Evolutionary conservation across 2,329 filamentous ascomycete species (phyloP).

Genomic region (Microdochium bolleyi): DNA sequence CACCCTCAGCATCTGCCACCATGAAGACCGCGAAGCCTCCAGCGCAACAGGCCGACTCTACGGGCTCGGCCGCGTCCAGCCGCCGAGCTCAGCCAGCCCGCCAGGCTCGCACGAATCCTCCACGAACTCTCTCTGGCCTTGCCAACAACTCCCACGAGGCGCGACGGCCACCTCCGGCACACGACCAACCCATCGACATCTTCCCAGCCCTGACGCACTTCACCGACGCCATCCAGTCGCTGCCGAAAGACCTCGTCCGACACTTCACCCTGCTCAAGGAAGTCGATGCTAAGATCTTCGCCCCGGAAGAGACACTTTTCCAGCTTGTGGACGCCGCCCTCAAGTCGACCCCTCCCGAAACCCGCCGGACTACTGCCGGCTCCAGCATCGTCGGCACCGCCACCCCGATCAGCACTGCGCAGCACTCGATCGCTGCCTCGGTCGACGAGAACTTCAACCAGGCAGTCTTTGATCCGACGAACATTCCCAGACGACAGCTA

Average conservation of each 20-base stretch:
- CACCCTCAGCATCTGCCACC: slow-evolving; percentile 8
- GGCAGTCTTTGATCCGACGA: slow-evolving; percentile 44
- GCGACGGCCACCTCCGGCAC: slow-evolving; percentile 31
- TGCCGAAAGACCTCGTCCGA: slow-evolving; percentile 90
- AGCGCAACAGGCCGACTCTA: slow-evolving; percentile 23
- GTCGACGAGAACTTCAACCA: slow-evolving; percentile 33
- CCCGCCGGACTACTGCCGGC: slow-evolving; percentile 31
- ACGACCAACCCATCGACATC: slow-evolving; percentile 56
- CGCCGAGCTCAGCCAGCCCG: slow-evolving; percentile 57
- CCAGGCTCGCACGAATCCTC: slow-evolving; percentile 57
- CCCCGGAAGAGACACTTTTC: slow-evolving; percentile 74
- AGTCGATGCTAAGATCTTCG: slow-evolving; percentile 93
- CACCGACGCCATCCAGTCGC: slow-evolving; percentile 82
- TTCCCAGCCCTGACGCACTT: slow-evolving; percentile 67
- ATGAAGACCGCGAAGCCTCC: slow-evolving; percentile 51
- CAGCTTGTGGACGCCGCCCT: slow-evolving; percentile 62
- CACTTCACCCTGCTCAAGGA: slow-evolving; percentile 96
- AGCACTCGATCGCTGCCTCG: slow-evolving; percentile 32
- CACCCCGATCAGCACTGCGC: slow-evolving; percentile 36
- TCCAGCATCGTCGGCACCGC: slow-evolving; percentile 32
- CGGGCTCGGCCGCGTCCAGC: slow-evolving; percentile 34
- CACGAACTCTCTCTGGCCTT: slow-evolving; percentile 42
- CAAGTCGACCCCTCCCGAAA: slow-evolving; percentile 38
- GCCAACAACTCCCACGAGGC: slow-evolving; percentile 38
- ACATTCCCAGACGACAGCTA: slow-evolving; percentile 60